Conservation (phyloP, 495 filamentous ascomycete genomes). For the Hypoxylon fuscum region DNA sequence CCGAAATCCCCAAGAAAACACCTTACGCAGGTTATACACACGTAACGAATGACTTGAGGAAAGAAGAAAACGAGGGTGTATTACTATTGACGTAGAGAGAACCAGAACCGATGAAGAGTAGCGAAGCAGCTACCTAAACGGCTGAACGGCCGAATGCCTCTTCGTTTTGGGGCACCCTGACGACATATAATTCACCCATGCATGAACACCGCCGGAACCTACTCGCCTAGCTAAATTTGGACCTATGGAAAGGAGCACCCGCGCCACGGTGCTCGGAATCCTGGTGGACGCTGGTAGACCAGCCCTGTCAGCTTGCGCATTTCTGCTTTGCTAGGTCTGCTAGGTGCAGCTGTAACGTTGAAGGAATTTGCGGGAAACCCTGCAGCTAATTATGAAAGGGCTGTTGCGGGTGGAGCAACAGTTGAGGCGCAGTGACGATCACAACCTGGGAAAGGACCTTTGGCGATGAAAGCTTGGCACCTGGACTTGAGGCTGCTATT, state of each 20-base stretch:
- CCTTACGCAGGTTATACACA: neutral
- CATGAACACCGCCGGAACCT: slow-evolving; percentile 7
- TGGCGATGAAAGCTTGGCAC: slow-evolving; percentile 26
- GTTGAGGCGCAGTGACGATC: slow-evolving; percentile 33
- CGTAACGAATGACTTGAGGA: slow-evolving; percentile 7
- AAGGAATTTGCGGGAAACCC: slow-evolving; percentile 27
- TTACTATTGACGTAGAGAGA: slow-evolving; percentile 3
- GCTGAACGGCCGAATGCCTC: neutral
- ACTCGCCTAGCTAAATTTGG: slow-evolving; percentile 28
- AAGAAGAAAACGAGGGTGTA: slow-evolving; percentile 10
- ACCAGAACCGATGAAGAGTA: neutral
- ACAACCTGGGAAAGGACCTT: slow-evolving; percentile 21
- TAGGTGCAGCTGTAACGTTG: slow-evolving; percentile 14
- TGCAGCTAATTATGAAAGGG: slow-evolving; percentile 31
- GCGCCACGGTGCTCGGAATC: slow-evolving; percentile 29
- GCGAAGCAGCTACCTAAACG: slow-evolving; percentile 17
- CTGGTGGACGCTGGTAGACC: slow-evolving; percentile 8
- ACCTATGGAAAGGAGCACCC: slow-evolving; percentile 32
- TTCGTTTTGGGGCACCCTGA: slow-evolving; percentile 20
- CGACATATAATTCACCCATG: slow-evolving; percentile 18
- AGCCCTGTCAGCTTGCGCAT: no score
- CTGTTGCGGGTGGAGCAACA: slow-evolving; percentile 13
- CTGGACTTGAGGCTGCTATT: slow-evolving; percentile 26
- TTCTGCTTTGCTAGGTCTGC: slow-evolving; percentile 10
- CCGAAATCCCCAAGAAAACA: neutral